These are phyloP conservation scores for Kodamaea arcana DNA, from an alignment of 1,139 yeast genomes.

Conservation along the genomic window DNA sequence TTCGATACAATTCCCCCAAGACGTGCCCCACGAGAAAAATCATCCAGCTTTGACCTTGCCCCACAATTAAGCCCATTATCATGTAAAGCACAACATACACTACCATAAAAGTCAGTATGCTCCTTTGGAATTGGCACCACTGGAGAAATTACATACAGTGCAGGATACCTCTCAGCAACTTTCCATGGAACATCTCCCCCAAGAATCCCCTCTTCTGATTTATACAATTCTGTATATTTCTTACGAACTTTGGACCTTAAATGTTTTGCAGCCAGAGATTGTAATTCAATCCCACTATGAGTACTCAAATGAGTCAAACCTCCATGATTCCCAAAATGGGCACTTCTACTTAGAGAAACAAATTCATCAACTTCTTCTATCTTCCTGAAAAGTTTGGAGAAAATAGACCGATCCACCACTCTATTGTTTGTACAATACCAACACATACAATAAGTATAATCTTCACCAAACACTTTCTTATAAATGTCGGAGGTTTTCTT, in stretches of 20 bases:
- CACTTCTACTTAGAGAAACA: conserved; percentile 1
- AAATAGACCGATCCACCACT: neutral
- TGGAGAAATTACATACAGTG: neutral
- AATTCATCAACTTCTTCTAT: conserved; percentile 1
- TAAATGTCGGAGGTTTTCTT: conserved; percentile 18
- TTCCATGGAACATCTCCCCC: neutral
- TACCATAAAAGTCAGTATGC: neutral
- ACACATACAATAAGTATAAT: conserved; percentile 25
- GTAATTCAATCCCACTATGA: neutral
- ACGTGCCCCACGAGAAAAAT: too few relatives aligned
- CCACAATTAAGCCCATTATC: neutral
- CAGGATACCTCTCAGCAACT: neutral
- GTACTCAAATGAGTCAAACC: conserved; percentile 13
- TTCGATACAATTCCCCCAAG: too few relatives aligned
- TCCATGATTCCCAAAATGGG: conserved; percentile 4
- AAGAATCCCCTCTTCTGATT: neutral
- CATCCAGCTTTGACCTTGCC: too few relatives aligned
- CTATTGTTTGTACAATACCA: conserved; percentile 18
- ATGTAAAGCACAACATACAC: neutral
- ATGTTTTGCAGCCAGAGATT: neutral
- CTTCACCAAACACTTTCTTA: conserved; percentile 15
- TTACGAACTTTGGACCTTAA: neutral
- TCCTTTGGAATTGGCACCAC: neutral
- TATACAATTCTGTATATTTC: too few relatives aligned
- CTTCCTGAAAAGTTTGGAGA: conserved; percentile 7